Percentiles rank a stretch among this genome's conserved stretches.
Evolutionary conservation across 108 stramenopile species (phyloP).

Genomic region (Epithemia pelagica): DNA sequence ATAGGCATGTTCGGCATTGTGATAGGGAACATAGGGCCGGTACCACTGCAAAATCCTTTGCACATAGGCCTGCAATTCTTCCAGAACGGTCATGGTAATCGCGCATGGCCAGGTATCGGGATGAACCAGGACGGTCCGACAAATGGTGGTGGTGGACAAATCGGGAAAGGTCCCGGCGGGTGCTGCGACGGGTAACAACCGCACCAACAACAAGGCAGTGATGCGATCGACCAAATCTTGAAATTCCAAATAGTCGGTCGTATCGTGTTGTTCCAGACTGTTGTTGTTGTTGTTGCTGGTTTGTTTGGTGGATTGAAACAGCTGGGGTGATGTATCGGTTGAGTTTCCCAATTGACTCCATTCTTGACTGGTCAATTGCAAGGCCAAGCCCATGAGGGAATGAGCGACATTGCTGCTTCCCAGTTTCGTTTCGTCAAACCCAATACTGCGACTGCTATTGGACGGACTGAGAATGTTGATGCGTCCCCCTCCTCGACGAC

Average conservation of each 20-base stretch:
- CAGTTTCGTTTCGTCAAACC: not conserved
- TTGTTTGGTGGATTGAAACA: not conserved
- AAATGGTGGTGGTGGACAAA: conserved; percentile 15
- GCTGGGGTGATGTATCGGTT: no score
- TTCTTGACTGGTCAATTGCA: conserved; percentile 8
- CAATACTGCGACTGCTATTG: not conserved
- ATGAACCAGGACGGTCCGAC: conserved; percentile 7
- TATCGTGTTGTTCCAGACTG: not conserved
- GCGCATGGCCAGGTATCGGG: conserved; percentile 14
- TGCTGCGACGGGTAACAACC: conserved; percentile 35
- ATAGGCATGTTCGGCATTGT: conserved; percentile 46
- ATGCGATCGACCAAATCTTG: conserved; percentile 24
- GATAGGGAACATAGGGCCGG: conserved; percentile 18
- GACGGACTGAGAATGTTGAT: no score
- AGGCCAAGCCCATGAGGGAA: not conserved
- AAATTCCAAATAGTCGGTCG: not conserved
- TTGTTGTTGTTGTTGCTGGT: not conserved
- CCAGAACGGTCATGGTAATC: conserved; percentile 4
- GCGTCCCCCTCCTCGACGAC: not conserved
- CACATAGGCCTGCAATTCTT: conserved; percentile 23
- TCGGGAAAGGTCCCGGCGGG: conserved; percentile 12
- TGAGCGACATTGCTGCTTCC: not conserved
- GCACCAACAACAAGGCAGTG: conserved; percentile 30
- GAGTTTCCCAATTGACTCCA: conserved; percentile 15
- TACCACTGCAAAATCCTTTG: conserved; percentile 17